Percentiles rank a stretch among this genome's conserved stretches.
phyloP scores from a whole-genome alignment of 1,139 yeast species.

The Debaryomyces sp. region DNA sequence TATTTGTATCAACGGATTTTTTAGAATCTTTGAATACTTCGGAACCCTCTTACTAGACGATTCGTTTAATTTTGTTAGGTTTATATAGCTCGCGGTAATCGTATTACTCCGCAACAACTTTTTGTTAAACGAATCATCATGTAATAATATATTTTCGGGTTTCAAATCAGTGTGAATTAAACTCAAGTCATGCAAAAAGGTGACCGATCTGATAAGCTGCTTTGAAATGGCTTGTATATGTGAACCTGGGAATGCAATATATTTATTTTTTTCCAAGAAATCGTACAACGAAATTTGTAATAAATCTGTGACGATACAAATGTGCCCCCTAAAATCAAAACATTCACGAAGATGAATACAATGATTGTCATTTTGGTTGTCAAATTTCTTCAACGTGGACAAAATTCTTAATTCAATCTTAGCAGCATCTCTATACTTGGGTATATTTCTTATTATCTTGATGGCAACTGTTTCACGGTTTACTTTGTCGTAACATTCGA shows the following conservation, averaged over 20 bases:
- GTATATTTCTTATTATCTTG: conserved; percentile 82
- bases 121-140: conserved; percentile 53
- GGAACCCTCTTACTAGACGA: conserved; percentile 32
- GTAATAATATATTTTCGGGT: conserved; percentile 89
- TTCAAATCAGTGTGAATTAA: conserved; percentile 93
- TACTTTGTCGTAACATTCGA: conserved; percentile 64
- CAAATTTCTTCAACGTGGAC: conserved; percentile 78
- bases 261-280: conserved; percentile 75
- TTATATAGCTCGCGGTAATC: conserved; percentile 33
- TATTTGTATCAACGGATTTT: conserved; percentile 79
- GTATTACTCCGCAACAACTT: conserved; percentile 39
- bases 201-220: conserved; percentile 83
- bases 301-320: conserved; percentile 89
- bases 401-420: conserved; percentile 78
- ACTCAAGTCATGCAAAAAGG: conserved; percentile 85
- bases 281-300: conserved; percentile 86
- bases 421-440: conserved; percentile 83
- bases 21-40: conserved; percentile 54
- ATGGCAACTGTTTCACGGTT: conserved; percentile 77
- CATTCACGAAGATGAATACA: conserved; percentile 84
- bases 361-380: conserved; percentile 67
- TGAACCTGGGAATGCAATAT: conserved; percentile 75
- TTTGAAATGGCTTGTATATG: conserved; percentile 90
- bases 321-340: conserved; percentile 91
- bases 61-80: conserved; percentile 23